These are phyloP conservation scores for Dryas alaskensis DNA, from an alignment of 306 rosid species.

Conservation along the genomic window DNA sequence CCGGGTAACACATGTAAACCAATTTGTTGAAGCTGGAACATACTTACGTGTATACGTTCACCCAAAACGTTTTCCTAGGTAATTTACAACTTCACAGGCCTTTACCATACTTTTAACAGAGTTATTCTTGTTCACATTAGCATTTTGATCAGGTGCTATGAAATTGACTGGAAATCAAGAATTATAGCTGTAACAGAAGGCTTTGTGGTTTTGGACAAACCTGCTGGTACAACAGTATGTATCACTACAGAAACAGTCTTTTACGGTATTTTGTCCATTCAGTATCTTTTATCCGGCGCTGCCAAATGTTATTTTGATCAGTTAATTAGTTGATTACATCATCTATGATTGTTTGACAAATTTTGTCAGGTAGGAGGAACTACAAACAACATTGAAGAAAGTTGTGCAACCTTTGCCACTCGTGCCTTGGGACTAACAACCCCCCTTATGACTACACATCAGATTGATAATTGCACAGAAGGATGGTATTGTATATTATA, in stretches of 20 bases:
- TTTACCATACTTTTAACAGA: conserved; percentile 10
- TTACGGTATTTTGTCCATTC: no score
- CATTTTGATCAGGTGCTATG: conserved; percentile 65
- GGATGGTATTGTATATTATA: conserved; percentile 67
- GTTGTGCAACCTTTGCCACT: conserved; percentile 84
- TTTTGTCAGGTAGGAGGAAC: conserved; percentile 82
- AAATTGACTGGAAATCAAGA: conserved; percentile 90
- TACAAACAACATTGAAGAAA: conserved; percentile 83
- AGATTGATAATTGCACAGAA: conserved; percentile 95
- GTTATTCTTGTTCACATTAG: conserved; percentile 34
- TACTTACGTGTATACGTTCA: conserved; percentile 81
- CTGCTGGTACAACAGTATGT: conserved; percentile 92
- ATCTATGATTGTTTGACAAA: no score
- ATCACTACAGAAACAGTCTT: conserved; percentile 5
- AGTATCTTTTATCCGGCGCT: no score
- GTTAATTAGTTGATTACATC: no score
- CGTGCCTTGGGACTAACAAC: conserved; percentile 74
- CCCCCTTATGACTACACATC: conserved; percentile 89
- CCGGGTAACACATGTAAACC: conserved; percentile 55
- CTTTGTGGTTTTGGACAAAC: conserved; percentile 86
- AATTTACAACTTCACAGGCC: conserved; percentile 3
- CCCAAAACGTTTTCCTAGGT: conserved; percentile 93
- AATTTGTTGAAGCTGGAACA: conserved; percentile 74
- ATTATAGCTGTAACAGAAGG: conserved; percentile 69
- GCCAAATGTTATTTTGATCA: no score